Percentiles rank a stretch among this genome's conserved stretches.
Conservation (phyloP, 768 basidiomycete genomes). For the Leccinum rimulosum region DNA sequence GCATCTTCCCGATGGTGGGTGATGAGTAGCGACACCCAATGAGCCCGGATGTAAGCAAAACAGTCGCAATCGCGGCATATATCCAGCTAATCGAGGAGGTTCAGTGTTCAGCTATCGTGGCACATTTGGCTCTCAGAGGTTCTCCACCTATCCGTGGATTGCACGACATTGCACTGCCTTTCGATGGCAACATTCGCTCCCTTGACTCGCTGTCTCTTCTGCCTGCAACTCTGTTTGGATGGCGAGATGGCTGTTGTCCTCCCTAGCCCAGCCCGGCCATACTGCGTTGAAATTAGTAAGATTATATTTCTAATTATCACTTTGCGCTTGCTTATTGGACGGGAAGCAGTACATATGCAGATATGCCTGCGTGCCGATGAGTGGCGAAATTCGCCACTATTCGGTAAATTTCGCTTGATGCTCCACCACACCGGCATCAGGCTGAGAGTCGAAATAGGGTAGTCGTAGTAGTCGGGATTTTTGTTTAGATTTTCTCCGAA, state of each 20-base stretch:
- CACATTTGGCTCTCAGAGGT: not conserved
- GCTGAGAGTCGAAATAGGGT: not conserved
- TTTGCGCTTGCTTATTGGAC: conserved; percentile 5
- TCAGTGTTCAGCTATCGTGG: conserved; percentile 1
- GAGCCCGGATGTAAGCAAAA: conserved; percentile 4
- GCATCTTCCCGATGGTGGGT: conserved; percentile 20
- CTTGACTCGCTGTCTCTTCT: not conserved
- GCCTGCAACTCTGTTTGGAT: not conserved
- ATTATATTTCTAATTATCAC: not conserved
- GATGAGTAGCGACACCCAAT: conserved; percentile 14
- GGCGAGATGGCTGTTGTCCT: not conserved
- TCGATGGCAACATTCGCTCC: conserved; percentile 8
- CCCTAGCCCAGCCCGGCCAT: not conserved
- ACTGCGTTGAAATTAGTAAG: conserved; percentile 6
- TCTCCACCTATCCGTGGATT: conserved; percentile 8
- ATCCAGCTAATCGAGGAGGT: conserved; percentile 13
- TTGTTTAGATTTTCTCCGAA: conserved; percentile 12
- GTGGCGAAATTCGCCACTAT: conserved; percentile 3
- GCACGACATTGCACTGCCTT: conserved; percentile 26
- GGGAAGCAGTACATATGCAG: not conserved
- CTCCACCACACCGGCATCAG: not conserved
- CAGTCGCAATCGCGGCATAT: conserved; percentile 10
- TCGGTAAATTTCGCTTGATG: not conserved
- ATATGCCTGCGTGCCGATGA: not conserved
- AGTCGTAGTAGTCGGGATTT: conserved; percentile 11